These are phyloP conservation scores for Myxozyma geophila DNA, from an alignment of 805 yeast genomes.

Conservation along the genomic window DNA sequence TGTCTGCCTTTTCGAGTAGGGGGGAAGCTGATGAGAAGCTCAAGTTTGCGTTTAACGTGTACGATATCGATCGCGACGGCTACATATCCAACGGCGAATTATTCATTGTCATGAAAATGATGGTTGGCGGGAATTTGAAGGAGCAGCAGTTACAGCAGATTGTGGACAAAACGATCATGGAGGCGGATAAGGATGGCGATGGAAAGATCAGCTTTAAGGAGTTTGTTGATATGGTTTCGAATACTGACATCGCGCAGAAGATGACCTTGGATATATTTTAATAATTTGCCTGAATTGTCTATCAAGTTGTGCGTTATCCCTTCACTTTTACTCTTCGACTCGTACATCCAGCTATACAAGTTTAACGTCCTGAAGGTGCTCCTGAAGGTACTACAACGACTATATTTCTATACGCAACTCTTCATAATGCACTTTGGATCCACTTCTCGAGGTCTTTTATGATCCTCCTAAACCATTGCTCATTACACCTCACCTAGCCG, in stretches of 20 bases:
- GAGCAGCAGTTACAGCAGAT: slow-evolving; percentile 91
- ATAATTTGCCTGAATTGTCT: background rate
- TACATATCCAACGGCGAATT: slow-evolving; percentile 93
- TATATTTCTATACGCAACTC: no score
- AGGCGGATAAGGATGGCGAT: slow-evolving; percentile 86
- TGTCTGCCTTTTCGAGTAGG: slow-evolving; percentile 85
- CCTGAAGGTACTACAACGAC: no score
- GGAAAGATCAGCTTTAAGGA: slow-evolving; percentile 85
- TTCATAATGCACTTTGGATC: no score
- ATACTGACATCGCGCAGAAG: slow-evolving; percentile 41
- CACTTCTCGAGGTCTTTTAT: no score
- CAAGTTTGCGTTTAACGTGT: slow-evolving; percentile 86
- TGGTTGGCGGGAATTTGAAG: slow-evolving; percentile 92
- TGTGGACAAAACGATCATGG: slow-evolving; percentile 93
- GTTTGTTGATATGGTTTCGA: slow-evolving; percentile 59
- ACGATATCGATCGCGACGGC: slow-evolving; percentile 96
- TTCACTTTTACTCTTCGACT: no score
- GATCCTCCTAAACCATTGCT: no score
- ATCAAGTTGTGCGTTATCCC: no score
- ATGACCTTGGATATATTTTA: slow-evolving; percentile 41
- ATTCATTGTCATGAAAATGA: slow-evolving; percentile 87
- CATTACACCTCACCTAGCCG: no score
- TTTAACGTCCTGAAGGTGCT: no score
- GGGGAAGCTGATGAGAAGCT: slow-evolving; percentile 81
- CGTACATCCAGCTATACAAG: no score